A percentile compares a stretch with the other conserved stretches of the same genome.
phyloP scores from a whole-genome alignment of 2,329 filamentous ascomycete genomes.

The Fusarium albidum region DNA sequence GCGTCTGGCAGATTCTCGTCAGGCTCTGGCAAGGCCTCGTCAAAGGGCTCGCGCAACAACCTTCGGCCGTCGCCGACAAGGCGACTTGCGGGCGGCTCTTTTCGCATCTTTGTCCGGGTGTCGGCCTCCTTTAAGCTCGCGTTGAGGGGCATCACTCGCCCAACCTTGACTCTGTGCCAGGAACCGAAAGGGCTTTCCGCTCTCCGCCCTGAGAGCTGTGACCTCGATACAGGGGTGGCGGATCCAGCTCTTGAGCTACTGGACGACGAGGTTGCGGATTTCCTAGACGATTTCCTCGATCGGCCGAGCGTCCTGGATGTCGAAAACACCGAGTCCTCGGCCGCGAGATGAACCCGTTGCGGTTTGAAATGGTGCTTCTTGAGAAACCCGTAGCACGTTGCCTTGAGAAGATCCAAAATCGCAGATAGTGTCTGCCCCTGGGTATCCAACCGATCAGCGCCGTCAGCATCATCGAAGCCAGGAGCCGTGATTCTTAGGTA shows the following conservation, averaged over 20 bases:
- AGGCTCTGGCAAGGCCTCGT: constrained; percentile 40
- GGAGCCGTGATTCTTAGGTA: constrained; percentile 70
- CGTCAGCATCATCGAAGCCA: constrained; percentile 43
- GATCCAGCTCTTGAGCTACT: constrained; percentile 27
- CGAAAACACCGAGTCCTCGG: constrained; percentile 37
- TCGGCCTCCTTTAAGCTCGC: constrained; percentile 4
- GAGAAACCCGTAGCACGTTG: constrained; percentile 78
- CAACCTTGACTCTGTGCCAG: constrained; percentile 49
- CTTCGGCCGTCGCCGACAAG: constrained; percentile 52
- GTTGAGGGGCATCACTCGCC: constrained; percentile 26
- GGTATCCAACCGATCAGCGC: constrained; percentile 51
- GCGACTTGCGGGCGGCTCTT: constrained; percentile 15
- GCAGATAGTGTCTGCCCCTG: constrained; percentile 58
- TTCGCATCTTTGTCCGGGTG: constrained; percentile 5
- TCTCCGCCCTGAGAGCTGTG: constrained; percentile 5
- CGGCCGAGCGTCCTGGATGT: constrained; percentile 32
- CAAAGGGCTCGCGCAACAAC: constrained; percentile 56
- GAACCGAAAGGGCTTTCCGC: constrained; percentile 44
- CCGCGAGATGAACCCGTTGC: constrained; percentile 40
- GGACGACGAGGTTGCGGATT: constrained; percentile 8
- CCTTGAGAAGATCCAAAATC: constrained; percentile 68
- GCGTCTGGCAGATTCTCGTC: not conserved
- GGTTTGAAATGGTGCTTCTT: constrained; percentile 75
- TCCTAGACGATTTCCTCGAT: constrained; percentile 26
- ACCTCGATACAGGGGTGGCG: constrained; percentile 3